phyloP scores from a whole-genome alignment of 2,329 filamentous ascomycete genomes.

The Apiospora arundinis region DNA sequence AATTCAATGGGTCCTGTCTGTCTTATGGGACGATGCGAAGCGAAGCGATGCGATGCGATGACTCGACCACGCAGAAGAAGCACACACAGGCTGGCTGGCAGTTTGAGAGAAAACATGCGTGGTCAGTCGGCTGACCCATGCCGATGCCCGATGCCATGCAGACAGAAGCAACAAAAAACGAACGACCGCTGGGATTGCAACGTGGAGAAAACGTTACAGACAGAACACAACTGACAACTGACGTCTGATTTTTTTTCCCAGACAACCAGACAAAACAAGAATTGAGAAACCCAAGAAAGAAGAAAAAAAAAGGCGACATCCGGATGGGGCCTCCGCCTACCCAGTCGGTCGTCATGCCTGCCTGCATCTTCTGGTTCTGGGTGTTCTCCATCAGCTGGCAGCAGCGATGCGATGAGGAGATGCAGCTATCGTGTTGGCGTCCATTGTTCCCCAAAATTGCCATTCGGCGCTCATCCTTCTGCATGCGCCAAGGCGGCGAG shows the following conservation, averaged over 20 bases:
- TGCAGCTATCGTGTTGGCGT: not conserved
- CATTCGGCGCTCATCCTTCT: not conserved
- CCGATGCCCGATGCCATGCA: conserved; percentile 7
- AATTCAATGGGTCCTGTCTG: not conserved
- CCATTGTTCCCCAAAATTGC: not conserved
- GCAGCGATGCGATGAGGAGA: not conserved
- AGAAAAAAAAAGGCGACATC: not conserved
- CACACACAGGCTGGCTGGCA: no score
- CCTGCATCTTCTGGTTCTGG: not conserved
- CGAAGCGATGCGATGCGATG: conserved; percentile 11
- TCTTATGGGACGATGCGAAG: not conserved
- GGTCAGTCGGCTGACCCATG: not conserved
- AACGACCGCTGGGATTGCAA: not conserved
- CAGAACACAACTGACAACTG: conserved; percentile 1
- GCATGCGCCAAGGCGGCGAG: not conserved
- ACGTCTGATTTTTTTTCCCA: not conserved
- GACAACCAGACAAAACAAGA: not conserved
- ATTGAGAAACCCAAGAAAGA: not conserved
- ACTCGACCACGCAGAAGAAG: not conserved
- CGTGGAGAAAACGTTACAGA: conserved; percentile 5
- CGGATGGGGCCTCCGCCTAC: not conserved
- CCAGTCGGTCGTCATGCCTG: not conserved
- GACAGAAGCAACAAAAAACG: not conserved
- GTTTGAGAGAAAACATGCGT: not conserved
- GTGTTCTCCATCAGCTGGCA: not conserved